Evolutionary conservation across 2,329 filamentous ascomycete species (phyloP).

Genomic region (Trichoderma koningii): DNA sequence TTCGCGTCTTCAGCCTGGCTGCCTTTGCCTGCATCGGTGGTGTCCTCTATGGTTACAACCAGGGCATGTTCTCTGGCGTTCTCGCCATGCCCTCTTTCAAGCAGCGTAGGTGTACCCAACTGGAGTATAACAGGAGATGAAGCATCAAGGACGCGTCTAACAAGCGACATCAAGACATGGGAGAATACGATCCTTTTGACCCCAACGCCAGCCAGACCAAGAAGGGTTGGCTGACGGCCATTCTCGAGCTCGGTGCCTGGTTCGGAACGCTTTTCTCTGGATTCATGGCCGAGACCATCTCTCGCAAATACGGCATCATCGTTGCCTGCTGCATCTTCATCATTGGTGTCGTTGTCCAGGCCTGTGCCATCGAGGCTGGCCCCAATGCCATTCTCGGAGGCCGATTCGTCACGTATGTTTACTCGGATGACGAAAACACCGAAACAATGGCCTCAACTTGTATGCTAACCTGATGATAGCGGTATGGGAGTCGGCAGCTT

Average conservation of each 20-base stretch:
- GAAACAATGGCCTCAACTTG: not conserved
- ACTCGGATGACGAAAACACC: no score
- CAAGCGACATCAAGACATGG: conserved; percentile 53
- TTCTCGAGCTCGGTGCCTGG: conserved; percentile 77
- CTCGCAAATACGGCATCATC: conserved; percentile 69
- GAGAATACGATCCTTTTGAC: conserved; percentile 52
- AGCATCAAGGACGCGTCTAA: conserved; percentile 49
- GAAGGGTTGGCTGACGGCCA: conserved; percentile 64
- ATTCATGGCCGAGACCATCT: conserved; percentile 69
- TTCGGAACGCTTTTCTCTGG: conserved; percentile 70
- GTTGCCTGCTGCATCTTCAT: conserved; percentile 68
- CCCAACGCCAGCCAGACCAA: conserved; percentile 51
- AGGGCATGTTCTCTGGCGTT: conserved; percentile 65
- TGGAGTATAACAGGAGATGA: not conserved
- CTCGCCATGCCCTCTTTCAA: conserved; percentile 58
- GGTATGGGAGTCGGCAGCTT: conserved; percentile 70
- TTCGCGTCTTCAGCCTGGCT: conserved; percentile 61
- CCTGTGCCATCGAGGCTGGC: conserved; percentile 56
- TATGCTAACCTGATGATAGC: conserved; percentile 32
- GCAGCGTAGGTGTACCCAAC: conserved; percentile 44
- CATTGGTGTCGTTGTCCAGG: conserved; percentile 69
- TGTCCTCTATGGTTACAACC: conserved; percentile 70
- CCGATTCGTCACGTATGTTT: conserved; percentile 64
- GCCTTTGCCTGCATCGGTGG: conserved; percentile 65
- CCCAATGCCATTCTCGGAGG: conserved; percentile 67